Evolutionary conservation across 225 moss, liverwort and hornwort species (phyloP), one percentile per base, ranked within the genome.

Genomic region (Polytrichum formosum): DNA sequence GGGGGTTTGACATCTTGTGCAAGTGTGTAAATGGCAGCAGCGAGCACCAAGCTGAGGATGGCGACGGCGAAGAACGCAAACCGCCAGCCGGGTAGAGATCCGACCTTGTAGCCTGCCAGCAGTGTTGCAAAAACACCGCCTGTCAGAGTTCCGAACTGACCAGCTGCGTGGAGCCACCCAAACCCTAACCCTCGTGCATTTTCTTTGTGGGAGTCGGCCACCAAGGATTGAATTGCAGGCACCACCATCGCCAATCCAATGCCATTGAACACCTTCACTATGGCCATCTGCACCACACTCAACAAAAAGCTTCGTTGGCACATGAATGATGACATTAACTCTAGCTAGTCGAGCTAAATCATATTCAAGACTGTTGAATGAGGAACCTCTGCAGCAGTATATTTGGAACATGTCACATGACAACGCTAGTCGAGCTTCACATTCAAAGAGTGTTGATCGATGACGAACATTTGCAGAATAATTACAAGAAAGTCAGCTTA

Each of bases 71-170:
- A 73, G 73, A 91, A 88, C 0, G 91, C 91, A 77, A 83, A 81
- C 30, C 88, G 86, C 91, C 91, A 91, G 10, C 88, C 91, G 63
- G 85, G 88, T 61, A 88, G 59, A 29, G 78, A 74, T 26, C 82
- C 58, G n/a, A 82, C 64, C 28, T 69, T 78, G 21, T 74, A 77
- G 16, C 81, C 80, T 5, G 77, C 88, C 84, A 91, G 46, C 26
- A 86, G 78, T 7, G 91, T 91, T 27, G 86, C 91, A 71, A 91
- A 88, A 25, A 91, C 77, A 21, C 91, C 91, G 9, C 91, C 91
- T 63, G 82, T 74, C 17, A 86, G 71, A 28, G 88, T 88, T 25
- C 91, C 91, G 7, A 85, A 73, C 72, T 88, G 86, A 74, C 88
- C 86, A 30, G 91, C 88, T 70, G 79, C 91, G 67, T 86, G 77